Evolutionary conservation across 176 grass and related monocot species (phyloP).

Genomic region (Raddia guianensis): DNA sequence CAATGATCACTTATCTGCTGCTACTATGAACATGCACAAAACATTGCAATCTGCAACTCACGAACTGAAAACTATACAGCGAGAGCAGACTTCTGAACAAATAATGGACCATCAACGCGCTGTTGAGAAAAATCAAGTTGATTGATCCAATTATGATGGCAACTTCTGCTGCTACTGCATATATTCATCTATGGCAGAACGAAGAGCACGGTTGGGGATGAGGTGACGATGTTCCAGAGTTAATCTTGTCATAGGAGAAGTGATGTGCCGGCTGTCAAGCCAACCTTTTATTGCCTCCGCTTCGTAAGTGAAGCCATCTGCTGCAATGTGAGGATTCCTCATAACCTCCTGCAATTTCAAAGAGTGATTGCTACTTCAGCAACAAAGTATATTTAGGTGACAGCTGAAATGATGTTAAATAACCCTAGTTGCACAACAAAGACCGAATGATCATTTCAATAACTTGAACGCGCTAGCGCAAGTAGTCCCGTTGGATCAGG

Average conservation of each 20-base stretch:
- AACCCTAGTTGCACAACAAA: background rate
- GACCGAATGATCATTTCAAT: slow-evolving; percentile 7
- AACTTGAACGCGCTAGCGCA: background rate
- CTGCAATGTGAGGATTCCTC: slow-evolving; percentile 74
- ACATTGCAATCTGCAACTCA: background rate
- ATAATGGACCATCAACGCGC: background rate
- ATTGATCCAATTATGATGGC: background rate
- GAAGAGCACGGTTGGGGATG: slow-evolving; percentile 61
- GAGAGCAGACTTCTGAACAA: slow-evolving; percentile 7
- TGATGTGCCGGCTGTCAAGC: slow-evolving; percentile 60
- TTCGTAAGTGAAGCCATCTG: slow-evolving; percentile 82
- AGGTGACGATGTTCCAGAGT: slow-evolving; percentile 48
- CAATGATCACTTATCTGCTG: background rate
- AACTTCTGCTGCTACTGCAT: slow-evolving; percentile 24
- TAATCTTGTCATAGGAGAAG: slow-evolving; percentile 79
- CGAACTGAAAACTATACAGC: background rate
- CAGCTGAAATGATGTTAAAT: background rate
- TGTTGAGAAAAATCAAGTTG: background rate
- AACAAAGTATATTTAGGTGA: background rate
- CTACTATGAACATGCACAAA: slow-evolving; percentile 4
- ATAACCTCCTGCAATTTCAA: slow-evolving; percentile 64
- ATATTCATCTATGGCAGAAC: slow-evolving; percentile 66
- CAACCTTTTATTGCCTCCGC: slow-evolving; percentile 69
- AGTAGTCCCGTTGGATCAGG: background rate
- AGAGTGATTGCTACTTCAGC: slow-evolving; percentile 15